Evolutionary conservation across 1,139 yeast genomes (phyloP).

Genomic region (Taphrina wiesneri): DNA sequence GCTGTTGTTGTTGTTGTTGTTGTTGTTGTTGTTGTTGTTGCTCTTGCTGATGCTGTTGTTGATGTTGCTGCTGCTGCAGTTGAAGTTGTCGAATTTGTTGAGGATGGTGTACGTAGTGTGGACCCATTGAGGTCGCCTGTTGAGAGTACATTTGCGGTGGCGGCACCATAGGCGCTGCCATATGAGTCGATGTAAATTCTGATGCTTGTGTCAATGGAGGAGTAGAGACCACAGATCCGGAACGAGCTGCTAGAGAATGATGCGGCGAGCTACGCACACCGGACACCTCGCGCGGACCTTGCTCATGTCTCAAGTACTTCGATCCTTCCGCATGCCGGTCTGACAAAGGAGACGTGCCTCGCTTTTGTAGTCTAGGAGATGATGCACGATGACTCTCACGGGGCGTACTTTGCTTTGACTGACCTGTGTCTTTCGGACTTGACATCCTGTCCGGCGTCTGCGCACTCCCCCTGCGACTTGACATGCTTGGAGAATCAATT

Average conservation of each 20-base stretch:
- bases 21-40: background rate
- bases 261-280: conserved; percentile 21
- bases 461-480: background rate
- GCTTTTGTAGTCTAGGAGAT: conserved; percentile 3
- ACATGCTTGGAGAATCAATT: background rate
- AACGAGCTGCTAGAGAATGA: background rate
- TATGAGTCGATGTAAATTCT: background rate
- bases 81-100: background rate
- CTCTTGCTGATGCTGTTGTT: background rate
- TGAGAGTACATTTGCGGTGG: conserved; percentile 10
- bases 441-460: background rate
- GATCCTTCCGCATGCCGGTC: background rate
- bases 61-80: conserved; percentile 13
- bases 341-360: background rate
- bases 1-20: background rate
- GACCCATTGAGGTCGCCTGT: background rate
- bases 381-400: background rate
- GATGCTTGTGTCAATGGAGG: background rate
- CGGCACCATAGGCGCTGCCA: conserved; percentile 24
- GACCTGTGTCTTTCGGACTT: background rate
- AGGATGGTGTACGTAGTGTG: background rate
- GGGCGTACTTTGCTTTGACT: background rate
- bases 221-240: background rate
- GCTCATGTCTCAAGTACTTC: conserved; percentile 1
- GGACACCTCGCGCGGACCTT: background rate